phyloP scores from a whole-genome alignment of 164 flowering plant species.

The Liriodendron chinense region DNA sequence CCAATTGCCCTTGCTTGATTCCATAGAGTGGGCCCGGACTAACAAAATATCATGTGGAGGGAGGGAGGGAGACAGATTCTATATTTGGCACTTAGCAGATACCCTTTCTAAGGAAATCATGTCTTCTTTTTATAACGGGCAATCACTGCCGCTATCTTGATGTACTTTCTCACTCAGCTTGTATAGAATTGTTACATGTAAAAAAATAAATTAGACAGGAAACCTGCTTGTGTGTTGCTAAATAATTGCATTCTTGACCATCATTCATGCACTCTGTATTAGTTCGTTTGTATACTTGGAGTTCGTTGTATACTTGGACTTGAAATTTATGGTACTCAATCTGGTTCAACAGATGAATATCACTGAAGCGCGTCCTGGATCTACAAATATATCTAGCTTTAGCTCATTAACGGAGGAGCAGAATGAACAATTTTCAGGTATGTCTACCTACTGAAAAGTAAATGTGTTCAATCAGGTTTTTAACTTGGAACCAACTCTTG shows the following conservation, averaged over 20 bases:
- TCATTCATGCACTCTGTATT: background rate
- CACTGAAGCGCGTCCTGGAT: slow-evolving; percentile 26
- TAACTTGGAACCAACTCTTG: background rate
- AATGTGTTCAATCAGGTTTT: background rate
- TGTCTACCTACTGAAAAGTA: background rate
- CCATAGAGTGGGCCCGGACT: no score
- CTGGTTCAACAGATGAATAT: slow-evolving; percentile 25
- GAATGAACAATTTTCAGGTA: slow-evolving; percentile 22
- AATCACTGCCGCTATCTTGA: no score
- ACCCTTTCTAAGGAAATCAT: no score
- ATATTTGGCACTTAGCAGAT: no score
- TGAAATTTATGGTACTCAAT: background rate
- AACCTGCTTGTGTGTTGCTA: background rate
- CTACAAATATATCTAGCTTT: slow-evolving; percentile 44
- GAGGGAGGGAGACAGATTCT: no score
- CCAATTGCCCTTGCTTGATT: no score
- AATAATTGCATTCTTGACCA: background rate
- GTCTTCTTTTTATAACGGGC: no score
- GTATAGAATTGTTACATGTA: no score
- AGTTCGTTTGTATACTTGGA: background rate
- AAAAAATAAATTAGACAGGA: background rate
- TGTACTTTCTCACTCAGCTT: background rate
- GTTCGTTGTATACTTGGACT: background rate
- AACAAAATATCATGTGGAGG: no score
- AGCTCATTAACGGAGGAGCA: slow-evolving; percentile 37